phyloP scores from a whole-genome alignment of 352 stramenopile genomes.

The Globisporangium barbulae region DNA sequence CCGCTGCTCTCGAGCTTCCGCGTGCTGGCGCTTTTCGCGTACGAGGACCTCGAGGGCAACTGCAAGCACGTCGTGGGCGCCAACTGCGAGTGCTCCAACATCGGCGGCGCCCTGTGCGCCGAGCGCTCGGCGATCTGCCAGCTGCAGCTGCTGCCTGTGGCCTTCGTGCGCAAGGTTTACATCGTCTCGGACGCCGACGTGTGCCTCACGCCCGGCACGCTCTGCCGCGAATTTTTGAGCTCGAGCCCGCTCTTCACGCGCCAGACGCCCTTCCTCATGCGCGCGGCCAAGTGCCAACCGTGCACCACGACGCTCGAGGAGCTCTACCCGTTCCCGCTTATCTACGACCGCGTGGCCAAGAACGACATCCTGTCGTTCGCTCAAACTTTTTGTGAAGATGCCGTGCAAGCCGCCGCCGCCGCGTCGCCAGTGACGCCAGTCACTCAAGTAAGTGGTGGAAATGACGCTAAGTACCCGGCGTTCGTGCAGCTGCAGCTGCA shows the following conservation, averaged over 20 bases:
- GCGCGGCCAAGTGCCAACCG: conserved; percentile 47
- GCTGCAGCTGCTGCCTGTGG: conserved; percentile 58
- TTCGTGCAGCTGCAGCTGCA: conserved; percentile 34
- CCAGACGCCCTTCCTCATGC: conserved; percentile 61
- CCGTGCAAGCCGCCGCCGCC: neutral
- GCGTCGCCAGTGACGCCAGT: too few species aligned
- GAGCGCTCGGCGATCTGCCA: conserved; percentile 70
- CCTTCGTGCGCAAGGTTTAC: conserved; percentile 60
- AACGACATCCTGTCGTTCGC: conserved; percentile 50
- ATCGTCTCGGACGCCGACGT: conserved; percentile 83
- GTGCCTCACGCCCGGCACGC: conserved; percentile 77
- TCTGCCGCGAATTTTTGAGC: conserved; percentile 88
- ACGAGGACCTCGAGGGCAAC: conserved; percentile 45
- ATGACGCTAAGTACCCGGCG: conserved; percentile 2
- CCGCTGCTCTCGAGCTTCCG: conserved; percentile 43
- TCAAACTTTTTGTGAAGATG: conserved; percentile 21
- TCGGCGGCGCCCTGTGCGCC: conserved; percentile 82
- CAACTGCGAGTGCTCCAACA: conserved; percentile 87
- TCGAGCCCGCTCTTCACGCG: conserved; percentile 51
- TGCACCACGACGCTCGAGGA: conserved; percentile 61
- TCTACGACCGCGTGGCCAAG: conserved; percentile 65
- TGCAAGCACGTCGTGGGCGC: conserved; percentile 60
- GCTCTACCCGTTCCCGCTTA: conserved; percentile 82
- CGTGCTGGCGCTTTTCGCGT: conserved; percentile 54
- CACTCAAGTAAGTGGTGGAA: neutral